A percentile compares a stretch with the other conserved stretches of the same genome.
These are phyloP conservation scores for Microcera coccophila DNA, from an alignment of 2,329 filamentous ascomycete genomes.

Conservation along the genomic window DNA sequence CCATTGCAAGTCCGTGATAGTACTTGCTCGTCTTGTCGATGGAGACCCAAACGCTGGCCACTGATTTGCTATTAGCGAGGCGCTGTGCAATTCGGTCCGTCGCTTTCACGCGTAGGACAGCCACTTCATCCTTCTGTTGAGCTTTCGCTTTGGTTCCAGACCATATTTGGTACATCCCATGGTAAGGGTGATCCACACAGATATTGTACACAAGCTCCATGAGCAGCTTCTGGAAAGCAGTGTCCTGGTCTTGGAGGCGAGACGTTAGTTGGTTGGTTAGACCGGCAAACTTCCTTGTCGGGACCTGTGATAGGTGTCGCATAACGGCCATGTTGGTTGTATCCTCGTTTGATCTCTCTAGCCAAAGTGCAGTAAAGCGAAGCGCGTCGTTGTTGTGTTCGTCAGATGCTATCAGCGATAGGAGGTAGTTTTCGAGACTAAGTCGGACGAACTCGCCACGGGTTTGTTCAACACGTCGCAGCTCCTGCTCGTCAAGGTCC, in stretches of 20 bases:
- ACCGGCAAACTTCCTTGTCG: slow-evolving; percentile 85
- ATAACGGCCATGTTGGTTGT: slow-evolving; percentile 74
- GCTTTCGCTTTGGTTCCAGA: slow-evolving; percentile 68
- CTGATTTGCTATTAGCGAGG: slow-evolving; percentile 52
- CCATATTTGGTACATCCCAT: slow-evolving; percentile 96
- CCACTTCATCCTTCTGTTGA: slow-evolving; percentile 68
- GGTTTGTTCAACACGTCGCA: slow-evolving; percentile 70
- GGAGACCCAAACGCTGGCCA: slow-evolving; percentile 59
- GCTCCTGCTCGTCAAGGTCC: slow-evolving; percentile 83
- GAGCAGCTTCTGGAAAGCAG: slow-evolving; percentile 73
- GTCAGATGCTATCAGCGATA: slow-evolving; percentile 79
- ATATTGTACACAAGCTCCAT: slow-evolving; percentile 73
- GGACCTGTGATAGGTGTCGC: slow-evolving; percentile 66
- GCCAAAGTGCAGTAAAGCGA: slow-evolving; percentile 90
- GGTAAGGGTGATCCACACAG: slow-evolving; percentile 89
- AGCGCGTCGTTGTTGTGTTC: slow-evolving; percentile 85
- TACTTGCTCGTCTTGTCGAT: slow-evolving; percentile 70
- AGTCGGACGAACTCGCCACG: slow-evolving; percentile 80
- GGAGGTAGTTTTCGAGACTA: slow-evolving; percentile 88
- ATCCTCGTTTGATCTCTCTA: slow-evolving; percentile 75
- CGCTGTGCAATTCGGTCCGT: slow-evolving; percentile 64
- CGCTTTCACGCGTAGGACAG: slow-evolving; percentile 68
- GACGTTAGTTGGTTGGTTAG: slow-evolving; percentile 97
- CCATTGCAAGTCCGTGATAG: slow-evolving; percentile 62
- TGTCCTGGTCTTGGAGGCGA: slow-evolving; percentile 68